phyloP scores from a whole-genome alignment of 306 rosid genomes.

The Erythrophleum fordii region DNA sequence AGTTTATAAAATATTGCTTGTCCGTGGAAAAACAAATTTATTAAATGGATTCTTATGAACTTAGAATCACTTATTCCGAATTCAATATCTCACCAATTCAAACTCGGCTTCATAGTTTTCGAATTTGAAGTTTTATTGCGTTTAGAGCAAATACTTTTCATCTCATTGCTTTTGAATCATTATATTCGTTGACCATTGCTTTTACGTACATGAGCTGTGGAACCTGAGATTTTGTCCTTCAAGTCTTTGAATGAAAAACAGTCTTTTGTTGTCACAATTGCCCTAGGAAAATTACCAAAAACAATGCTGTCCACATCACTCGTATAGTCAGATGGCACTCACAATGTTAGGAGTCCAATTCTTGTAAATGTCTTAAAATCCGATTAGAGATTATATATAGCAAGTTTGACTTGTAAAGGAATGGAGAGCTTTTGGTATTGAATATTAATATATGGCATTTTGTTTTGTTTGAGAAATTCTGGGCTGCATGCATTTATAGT shows the following conservation, averaged over 20 bases:
- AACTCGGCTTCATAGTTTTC: no score
- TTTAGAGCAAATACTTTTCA: no score
- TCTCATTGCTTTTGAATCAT: no score
- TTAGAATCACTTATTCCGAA: no score
- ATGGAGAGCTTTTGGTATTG: background rate
- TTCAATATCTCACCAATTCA: no score
- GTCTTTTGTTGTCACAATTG: conserved; percentile 41
- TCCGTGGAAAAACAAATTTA: no score
- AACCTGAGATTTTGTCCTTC: conserved; percentile 46
- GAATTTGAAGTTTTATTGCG: no score
- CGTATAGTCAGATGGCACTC: conserved; percentile 48
- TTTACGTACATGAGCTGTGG: no score
- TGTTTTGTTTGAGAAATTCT: background rate
- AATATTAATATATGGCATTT: background rate
- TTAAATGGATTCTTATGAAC: no score
- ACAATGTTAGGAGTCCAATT: conserved; percentile 47
- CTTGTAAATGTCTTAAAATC: background rate
- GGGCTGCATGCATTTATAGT: background rate
- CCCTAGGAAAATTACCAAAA: background rate
- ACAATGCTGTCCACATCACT: conserved; percentile 11
- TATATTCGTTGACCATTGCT: no score
- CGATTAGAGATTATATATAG: background rate
- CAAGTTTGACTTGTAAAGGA: background rate
- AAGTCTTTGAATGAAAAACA: conserved; percentile 41
- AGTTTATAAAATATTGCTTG: no score